Evolutionary conservation across 148 eudicot species (phyloP).

Genomic region (Talinum fruticosum): DNA sequence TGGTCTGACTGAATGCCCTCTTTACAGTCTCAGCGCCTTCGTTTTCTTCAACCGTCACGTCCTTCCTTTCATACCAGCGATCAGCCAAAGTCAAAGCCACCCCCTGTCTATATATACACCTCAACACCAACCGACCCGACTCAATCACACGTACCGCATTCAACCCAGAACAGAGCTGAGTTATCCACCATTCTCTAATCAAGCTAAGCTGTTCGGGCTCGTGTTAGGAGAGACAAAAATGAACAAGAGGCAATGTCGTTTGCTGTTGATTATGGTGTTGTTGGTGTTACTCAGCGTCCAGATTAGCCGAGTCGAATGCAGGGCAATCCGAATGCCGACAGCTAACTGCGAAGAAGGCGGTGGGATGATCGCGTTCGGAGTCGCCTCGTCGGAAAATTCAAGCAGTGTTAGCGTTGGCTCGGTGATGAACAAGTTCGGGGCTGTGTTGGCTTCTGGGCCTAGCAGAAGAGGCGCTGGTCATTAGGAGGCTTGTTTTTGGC

Average conservation of each 20-base stretch:
- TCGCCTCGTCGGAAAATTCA: background rate
- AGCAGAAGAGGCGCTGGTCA: slow-evolving; percentile 8
- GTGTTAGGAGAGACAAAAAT: background rate
- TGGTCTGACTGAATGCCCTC: background rate
- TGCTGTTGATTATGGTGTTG: background rate
- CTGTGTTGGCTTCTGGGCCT: slow-evolving; percentile 12
- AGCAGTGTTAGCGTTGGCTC: background rate
- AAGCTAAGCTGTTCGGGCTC: background rate
- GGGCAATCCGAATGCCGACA: background rate
- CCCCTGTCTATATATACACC: background rate
- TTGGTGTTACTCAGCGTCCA: background rate
- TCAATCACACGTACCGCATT: background rate
- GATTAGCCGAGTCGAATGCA: background rate
- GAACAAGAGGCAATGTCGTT: background rate
- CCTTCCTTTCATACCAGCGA: background rate
- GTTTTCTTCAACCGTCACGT: background rate
- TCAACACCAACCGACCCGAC: background rate
- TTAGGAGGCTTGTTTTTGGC: background rate
- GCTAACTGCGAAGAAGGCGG: background rate
- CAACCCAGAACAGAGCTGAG: background rate
- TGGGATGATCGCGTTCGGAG: background rate
- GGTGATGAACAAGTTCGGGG: background rate
- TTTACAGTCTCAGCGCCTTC: background rate
- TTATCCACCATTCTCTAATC: background rate
- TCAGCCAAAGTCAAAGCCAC: background rate